Conservation (phyloP, 1,139 yeast genomes). For the Debaryomyces psychrophilus region DNA sequence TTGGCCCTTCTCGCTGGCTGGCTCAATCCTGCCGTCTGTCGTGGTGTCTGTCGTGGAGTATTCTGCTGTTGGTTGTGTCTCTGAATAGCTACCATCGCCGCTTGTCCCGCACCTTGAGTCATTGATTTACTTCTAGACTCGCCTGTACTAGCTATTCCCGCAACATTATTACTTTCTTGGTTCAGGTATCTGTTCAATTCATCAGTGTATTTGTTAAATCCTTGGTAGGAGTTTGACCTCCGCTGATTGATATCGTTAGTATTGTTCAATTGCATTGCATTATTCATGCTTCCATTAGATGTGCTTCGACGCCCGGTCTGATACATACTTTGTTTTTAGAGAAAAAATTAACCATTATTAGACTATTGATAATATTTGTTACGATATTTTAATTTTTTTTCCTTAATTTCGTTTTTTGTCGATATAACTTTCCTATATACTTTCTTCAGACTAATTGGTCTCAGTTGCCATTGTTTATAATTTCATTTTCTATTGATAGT, state of each 20-base stretch:
- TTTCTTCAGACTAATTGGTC: conserved; percentile 1
- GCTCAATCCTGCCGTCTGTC: neutral
- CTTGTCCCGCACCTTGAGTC: conserved; percentile 42
- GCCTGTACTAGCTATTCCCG: conserved; percentile 31
- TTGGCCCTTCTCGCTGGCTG: conserved; percentile 12
- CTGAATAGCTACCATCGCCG: conserved; percentile 48
- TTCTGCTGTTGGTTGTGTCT: conserved; percentile 28
- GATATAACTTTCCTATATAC: neutral
- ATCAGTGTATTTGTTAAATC: conserved; percentile 42
- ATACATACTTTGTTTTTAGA: conserved; percentile 20
- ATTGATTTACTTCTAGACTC: conserved; percentile 27
- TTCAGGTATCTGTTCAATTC: conserved; percentile 34
- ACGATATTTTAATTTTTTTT: neutral
- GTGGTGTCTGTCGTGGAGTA: conserved; percentile 7
- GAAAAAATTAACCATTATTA: conserved; percentile 16
- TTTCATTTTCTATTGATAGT: conserved; percentile 2
- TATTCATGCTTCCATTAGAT: neutral
- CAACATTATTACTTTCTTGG: conserved; percentile 16
- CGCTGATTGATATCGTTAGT: conserved; percentile 11
- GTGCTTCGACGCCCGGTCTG: neutral
- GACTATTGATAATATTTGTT: neutral
- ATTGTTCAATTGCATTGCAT: neutral
- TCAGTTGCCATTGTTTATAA: neutral
- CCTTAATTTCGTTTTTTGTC: neutral
- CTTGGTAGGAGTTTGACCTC: conserved; percentile 29